Conservation (phyloP, 2,329 filamentous ascomycete species). For the Verticillium alfalfae region DNA sequence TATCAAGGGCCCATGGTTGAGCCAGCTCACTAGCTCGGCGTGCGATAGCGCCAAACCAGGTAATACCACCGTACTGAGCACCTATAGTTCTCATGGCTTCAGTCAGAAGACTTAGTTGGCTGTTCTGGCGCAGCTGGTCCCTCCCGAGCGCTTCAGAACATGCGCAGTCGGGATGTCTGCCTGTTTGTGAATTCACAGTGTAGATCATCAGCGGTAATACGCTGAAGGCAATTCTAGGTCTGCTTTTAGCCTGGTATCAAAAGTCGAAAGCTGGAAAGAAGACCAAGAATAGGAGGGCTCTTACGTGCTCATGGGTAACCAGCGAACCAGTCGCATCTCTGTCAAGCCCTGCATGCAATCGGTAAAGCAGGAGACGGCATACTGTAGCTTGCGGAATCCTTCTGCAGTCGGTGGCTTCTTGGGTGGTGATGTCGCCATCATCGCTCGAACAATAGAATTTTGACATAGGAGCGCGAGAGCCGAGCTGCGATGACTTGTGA, state of each 20-base stretch:
- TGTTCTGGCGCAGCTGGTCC: slow-evolving; percentile 24
- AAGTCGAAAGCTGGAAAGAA: slow-evolving; percentile 20
- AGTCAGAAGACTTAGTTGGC: slow-evolving; percentile 35
- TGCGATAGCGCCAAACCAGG: slow-evolving; percentile 36
- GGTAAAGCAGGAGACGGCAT: slow-evolving; percentile 36
- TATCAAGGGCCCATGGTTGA: slow-evolving; percentile 11
- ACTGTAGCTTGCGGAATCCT: slow-evolving; percentile 35
- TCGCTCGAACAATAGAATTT: slow-evolving; percentile 22
- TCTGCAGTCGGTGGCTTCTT: slow-evolving; percentile 31
- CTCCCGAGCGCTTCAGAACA: not conserved
- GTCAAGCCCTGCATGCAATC: slow-evolving; percentile 41
- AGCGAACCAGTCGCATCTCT: slow-evolving; percentile 35
- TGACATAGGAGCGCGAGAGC: slow-evolving; percentile 38
- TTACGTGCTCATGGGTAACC: slow-evolving; percentile 39
- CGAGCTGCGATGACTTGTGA: slow-evolving; percentile 28
- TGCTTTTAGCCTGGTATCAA: slow-evolving; percentile 26
- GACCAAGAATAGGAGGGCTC: slow-evolving; percentile 14
- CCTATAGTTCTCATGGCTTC: slow-evolving; percentile 40
- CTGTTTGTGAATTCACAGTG: slow-evolving; percentile 24
- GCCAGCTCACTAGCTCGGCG: slow-evolving; percentile 35
- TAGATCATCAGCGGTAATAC: not conserved
- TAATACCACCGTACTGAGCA: slow-evolving; percentile 37
- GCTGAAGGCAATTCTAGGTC: slow-evolving; percentile 14
- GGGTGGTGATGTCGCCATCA: slow-evolving; percentile 28
- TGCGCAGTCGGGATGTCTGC: slow-evolving; percentile 4